Evolutionary conservation across 2,329 filamentous ascomycete genomes (phyloP), one percentile per base, ranked within the genome.

Genomic region (Sclerotinia borealis): DNA sequence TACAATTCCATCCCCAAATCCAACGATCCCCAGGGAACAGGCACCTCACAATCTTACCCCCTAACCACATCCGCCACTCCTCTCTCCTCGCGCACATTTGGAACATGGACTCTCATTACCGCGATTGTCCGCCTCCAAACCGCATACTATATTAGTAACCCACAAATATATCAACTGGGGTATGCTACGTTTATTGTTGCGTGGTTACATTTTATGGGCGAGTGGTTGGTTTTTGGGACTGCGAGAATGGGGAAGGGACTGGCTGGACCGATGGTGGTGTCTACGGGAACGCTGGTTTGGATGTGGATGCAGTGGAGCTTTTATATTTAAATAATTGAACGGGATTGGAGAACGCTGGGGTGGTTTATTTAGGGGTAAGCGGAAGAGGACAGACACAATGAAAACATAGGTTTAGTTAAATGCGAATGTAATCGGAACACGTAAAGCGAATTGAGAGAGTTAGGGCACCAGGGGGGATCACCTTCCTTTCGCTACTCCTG

Each of bases 181-280:
- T 77, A 87, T 65, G 84, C 82, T 77, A 88, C 85, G 9, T 90
- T 86, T 72, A 79, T 76, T 0, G 77, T 90, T 65, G 88, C 88
- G 27, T 72, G 87, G 85, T 37, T 59, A 11, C 73, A 75, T 75
- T 71, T 83, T 75, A 81, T 85, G 65, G 88, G 83, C 69, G 95
- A 99, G 81, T 89, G 91, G 80, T 79, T 90, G 68, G 76, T 92
- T 4, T 97, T 89, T 77, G 88, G 88, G 71, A 93, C 86, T 25
- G 87, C 91, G 70, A 85, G 82, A 68, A 84, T 89, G 73, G 83
- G 81, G 4, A 74, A 78, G 25, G 83, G 84, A 3, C 79, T 87
- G 67, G 69, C 79, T 5, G 82, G 85, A 54, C 85, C 85, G 1
- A 80, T 87, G 59, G 75, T 78, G 25, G 75, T 85, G 29, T 80